A percentile compares a stretch with the other conserved stretches of the same genome.
These are phyloP conservation scores for Xylaria sp. DNA, from an alignment of 2,329 filamentous ascomycete species.

Conservation along the genomic window DNA sequence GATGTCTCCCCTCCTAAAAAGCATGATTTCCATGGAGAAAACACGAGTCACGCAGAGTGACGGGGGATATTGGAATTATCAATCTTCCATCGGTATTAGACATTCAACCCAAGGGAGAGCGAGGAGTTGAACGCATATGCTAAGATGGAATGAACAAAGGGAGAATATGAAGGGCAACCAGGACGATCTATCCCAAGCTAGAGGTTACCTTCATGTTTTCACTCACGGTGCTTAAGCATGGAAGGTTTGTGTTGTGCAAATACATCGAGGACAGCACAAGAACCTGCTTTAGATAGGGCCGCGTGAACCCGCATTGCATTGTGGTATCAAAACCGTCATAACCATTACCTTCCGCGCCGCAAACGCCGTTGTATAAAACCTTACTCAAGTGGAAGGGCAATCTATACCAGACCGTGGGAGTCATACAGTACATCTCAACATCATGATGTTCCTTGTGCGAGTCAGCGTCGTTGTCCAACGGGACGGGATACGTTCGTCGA, in stretches of 20 bases:
- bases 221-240: background rate
- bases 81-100: conserved; percentile 66
- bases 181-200: conserved; percentile 8
- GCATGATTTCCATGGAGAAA: conserved; percentile 60
- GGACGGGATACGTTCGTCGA: background rate
- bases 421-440: background rate
- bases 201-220: conserved; percentile 18
- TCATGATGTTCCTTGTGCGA: conserved; percentile 9
- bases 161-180: conserved; percentile 25
- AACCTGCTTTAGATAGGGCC: background rate
- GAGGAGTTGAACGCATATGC: conserved; percentile 64
- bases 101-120: conserved; percentile 64
- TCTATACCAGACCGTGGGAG: background rate
- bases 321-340: conserved; percentile 29
- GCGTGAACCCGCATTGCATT: conserved; percentile 5
- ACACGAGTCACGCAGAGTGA: conserved; percentile 65
- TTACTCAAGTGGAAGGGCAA: background rate
- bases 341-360: conserved; percentile 21
- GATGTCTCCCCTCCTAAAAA: conserved; percentile 61
- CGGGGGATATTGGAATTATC: conserved; percentile 55
- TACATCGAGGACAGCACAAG: background rate
- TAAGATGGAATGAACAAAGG: conserved; percentile 58
- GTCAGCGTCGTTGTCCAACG: conserved; percentile 34
- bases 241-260: background rate
- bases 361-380: conserved; percentile 20